Evolutionary conservation across 768 basidiomycete species (phyloP), one percentile per base, ranked within the genome.

Genomic region (Hygrocybe coccinea): DNA sequence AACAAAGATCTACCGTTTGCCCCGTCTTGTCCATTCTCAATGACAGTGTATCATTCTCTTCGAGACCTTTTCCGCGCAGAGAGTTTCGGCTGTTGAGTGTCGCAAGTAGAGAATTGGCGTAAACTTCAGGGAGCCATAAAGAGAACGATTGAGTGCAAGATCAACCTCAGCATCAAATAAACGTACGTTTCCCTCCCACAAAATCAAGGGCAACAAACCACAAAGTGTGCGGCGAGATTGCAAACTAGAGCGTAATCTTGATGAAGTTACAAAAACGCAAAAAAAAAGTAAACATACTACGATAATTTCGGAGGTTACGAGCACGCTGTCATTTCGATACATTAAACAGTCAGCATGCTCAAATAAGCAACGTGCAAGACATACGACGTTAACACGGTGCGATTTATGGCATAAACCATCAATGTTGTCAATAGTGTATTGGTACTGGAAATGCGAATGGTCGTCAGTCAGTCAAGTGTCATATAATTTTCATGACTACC

Each of bases 381-480:
- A 52, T 57, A 79, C 77, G 76, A 75, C 25, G 79, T 79, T 37
- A 80, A 61, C 11, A 80, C 56, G 54, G 77, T 79, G 6, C 78
- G 77, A 56, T 79, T 79, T 58, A 80, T 76, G 3, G 79, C 76
- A 57, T 76, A 80, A 25, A 80, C 62, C 5, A 79, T 80, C 22
- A 80, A 63, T 1, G 65, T 70, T 14, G 73, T 74, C n/a, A 80
- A 64, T 10, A 79, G 55, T 1, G 63, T 68, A 49, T 77, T 74
- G 1, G 78, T 78, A 25, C 78, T 79, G 50, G 17, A 38, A 14
- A 14, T 19, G 12, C 9, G 35, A 5, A 17, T 12, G n/a, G n/a
- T 25, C 5, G 10, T 36, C 8, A 3, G 22, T 4, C 5, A 52
- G 2, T 12, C 14, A 17, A 55, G 19, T 10, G 10, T 11, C 25